Base-by-base conservation (phyloP, 192 early-diverging fungal genomes). In the Rhizophagus sp. region DNA sequence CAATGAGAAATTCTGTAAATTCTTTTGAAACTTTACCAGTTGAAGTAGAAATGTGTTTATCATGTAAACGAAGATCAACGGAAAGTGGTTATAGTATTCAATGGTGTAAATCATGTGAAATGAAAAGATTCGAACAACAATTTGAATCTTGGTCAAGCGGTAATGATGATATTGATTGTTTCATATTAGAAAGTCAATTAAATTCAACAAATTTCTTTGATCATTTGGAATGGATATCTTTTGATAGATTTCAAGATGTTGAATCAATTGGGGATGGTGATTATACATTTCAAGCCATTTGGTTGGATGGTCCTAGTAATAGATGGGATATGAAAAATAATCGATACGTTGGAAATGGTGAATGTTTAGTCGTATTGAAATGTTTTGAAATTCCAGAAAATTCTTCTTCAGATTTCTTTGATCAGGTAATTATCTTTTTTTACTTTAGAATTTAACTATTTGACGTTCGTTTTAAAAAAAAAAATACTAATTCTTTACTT, bases 131-230 rank as follows among this genome's bases (percentile, higher is more conserved):
- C 10, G 17, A 66, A 68, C 24, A 49, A 36, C 24, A 68, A 11
- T 78, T 78, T 68, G 22, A 49, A 25, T 27, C 25, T 8, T 79
- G 78, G 78, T 44, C 78, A 34, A 70, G 49, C n/a, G 78, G 78
- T 2, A 44, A 71, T 41, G 30, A 65, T 15, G 63, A 67, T 17
- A 79, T 79, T 24, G 78, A 79, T 61, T 24, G 11, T 34, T 79
- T 79, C 36, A 79, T 79, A 3, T 6, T 17, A 30, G 49, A 50
- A 57, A 69, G 52, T n/a, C 78, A 79, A 71, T 25, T 62, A 33
- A 62, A 50, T 71, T 41, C 78, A 19, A 27, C 2, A 2, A 44
- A 25, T 52, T 50, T 19, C 1, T 24, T 34, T n/a, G 68, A 50
- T 8, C 36, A 64, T 62, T 70, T 79, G 22, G 64, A 79, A 71